Base-by-base conservation (phyloP, 2,329 filamentous ascomycete genomes). In the Rutstroemia sp. region DNA sequence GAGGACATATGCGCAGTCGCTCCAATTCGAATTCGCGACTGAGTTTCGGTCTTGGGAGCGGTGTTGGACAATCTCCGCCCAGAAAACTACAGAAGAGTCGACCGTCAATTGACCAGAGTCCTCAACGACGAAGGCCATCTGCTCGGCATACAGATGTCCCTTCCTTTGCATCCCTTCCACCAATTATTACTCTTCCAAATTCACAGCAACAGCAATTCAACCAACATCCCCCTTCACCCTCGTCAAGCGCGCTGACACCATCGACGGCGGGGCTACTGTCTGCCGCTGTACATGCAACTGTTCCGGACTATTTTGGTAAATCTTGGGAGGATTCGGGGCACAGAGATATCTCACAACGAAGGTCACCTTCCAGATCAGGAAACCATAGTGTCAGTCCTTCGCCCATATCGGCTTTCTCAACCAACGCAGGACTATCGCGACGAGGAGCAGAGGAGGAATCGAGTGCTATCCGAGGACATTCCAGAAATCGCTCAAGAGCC, bases 401-500 rank as follows among this genome's bases (percentile, higher is more conserved):
- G 4, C 58, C 65, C 12, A 58, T 60, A 30, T 53, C 62, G 16
- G 53, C 57, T 34, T 44, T 59, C 25, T 57, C 54, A 9, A 48
- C 50, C 5, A 56, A 59, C 27, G 39, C 39, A 42, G 37, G 48
- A 25, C 16, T 44, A 42, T 51, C 54, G 47, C 52, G 34, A 19
- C 50, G 53, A 38, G 39, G 56, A 34, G 55, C 55, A 10, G 51
- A 62, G 46, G 60, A 58, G 59, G 25, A 55, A 53, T 25, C 55
- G 57, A 12, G 49, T 59, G 12, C 6, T 27, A 59, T 57, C 16
- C 63, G 60, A 53, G 67, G 67, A 9, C 76, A 80, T 66, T 72
- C 75, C 16, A 72, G 76, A 59, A 74, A 73, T 63, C 74, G 76
- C 16, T 77, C 77, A 12, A 71, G 73, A 41, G 68, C 71, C 4